Conservation (phyloP, 2,329 filamentous ascomycete species). For the Plenodomus tracheiphilus region DNA sequence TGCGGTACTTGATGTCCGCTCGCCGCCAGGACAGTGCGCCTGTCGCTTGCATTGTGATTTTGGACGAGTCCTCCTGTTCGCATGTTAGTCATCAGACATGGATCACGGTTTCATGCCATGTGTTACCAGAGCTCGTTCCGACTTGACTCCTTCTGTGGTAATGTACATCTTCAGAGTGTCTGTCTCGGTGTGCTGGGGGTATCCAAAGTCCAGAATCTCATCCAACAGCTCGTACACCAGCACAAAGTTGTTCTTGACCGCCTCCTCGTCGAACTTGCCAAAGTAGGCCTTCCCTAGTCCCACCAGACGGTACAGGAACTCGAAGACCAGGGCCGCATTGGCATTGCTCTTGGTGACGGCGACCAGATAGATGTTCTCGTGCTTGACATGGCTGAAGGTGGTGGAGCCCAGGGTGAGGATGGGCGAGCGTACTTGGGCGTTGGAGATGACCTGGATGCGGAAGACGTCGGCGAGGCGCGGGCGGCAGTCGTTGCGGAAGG, state of each 20-base stretch:
- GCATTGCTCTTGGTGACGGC: slow-evolving; percentile 99
- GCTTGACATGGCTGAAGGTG: slow-evolving; percentile 99
- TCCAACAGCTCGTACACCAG: slow-evolving; percentile 96
- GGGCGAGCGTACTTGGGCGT: slow-evolving; percentile 94
- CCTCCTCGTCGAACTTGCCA: slow-evolving; percentile 98
- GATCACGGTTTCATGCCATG: neutral
- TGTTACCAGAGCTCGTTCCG: slow-evolving; percentile 67
- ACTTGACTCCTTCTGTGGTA: slow-evolving; percentile 97
- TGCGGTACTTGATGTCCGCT: slow-evolving; percentile 97
- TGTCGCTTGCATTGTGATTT: slow-evolving; percentile 99
- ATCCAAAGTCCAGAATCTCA: slow-evolving; percentile 98
- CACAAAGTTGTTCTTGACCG: slow-evolving; percentile 99
- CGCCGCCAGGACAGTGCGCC: slow-evolving; percentile 96
- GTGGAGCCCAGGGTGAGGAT: slow-evolving; percentile 97
- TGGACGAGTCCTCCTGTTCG: slow-evolving; percentile 78
- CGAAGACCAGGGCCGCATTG: slow-evolving; percentile 96
- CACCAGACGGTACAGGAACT: slow-evolving; percentile 93
- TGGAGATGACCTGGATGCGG: slow-evolving; percentile 98
- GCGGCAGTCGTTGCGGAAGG: slow-evolving; percentile 97
- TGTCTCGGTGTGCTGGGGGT: slow-evolving; percentile 97
- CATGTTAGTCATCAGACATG: slow-evolving; percentile 18
- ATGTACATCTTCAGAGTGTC: slow-evolving; percentile 99
- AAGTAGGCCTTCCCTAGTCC: slow-evolving; percentile 93
- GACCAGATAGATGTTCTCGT: slow-evolving; percentile 98
- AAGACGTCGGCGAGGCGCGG: slow-evolving; percentile 98